These are phyloP conservation scores for Fusarium hainanense DNA, from an alignment of 2,329 filamentous ascomycete species.

Conservation along the genomic window DNA sequence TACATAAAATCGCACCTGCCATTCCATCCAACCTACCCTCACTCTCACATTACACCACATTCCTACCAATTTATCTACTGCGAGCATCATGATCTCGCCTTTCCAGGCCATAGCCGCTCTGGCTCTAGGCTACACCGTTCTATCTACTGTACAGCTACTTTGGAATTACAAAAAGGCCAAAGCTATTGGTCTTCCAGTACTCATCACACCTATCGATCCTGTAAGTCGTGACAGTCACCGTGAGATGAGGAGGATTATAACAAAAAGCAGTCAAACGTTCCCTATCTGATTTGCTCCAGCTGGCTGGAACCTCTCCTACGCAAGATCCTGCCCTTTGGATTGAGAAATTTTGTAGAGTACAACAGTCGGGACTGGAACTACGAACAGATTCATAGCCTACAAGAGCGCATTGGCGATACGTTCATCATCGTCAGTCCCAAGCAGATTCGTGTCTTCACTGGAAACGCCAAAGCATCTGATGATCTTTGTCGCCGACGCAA, in stretches of 20 bases:
- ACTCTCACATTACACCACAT: not conserved
- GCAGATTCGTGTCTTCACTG: slow-evolving; percentile 38
- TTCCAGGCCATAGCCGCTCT: slow-evolving; percentile 5
- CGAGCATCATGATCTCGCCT: slow-evolving; percentile 18
- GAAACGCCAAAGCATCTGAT: slow-evolving; percentile 31
- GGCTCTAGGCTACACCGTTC: not conserved
- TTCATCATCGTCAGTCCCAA: slow-evolving; percentile 38
- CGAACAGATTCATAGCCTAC: slow-evolving; percentile 32
- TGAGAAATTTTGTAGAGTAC: slow-evolving; percentile 39
- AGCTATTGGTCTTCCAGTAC: slow-evolving; percentile 23
- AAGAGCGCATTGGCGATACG: slow-evolving; percentile 37
- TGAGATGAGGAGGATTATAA: not conserved
- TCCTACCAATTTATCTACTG: not conserved
- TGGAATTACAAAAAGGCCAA: slow-evolving; percentile 36
- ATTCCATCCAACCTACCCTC: not conserved
- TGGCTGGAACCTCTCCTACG: slow-evolving; percentile 26
- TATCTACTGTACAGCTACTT: slow-evolving; percentile 13
- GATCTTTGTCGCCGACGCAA: slow-evolving; percentile 32
- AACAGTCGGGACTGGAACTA: slow-evolving; percentile 41
- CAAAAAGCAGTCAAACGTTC: slow-evolving; percentile 11
- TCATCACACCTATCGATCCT: slow-evolving; percentile 35
- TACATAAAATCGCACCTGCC: slow-evolving; percentile 19
- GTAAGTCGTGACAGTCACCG: not conserved
- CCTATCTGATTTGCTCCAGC: slow-evolving; percentile 23
- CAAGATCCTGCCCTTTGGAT: slow-evolving; percentile 15